These are phyloP conservation scores for barley (Hordeum vulgare) DNA, from an alignment of 176 grass and related monocot genomes.

Conservation along the genomic window MorexV3_pseudomolecules_assembly NC_058519.1:71014265-71014764, in stretches of 20 bases:
- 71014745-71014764: slow-evolving; percentile 48
- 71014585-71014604: slow-evolving; percentile 16
- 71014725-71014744: slow-evolving; percentile 49
- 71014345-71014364: neutral
- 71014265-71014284: slow-evolving; percentile 68
- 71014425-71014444: neutral
- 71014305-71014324: neutral
- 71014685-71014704: slow-evolving; percentile 41
- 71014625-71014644: slow-evolving; percentile 16
- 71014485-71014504: slow-evolving; percentile 11
- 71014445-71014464: slow-evolving; percentile 38
- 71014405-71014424: neutral
- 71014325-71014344: neutral
- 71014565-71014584: slow-evolving; percentile 13
- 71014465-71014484: slow-evolving; percentile 39
- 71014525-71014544: slow-evolving; percentile 19
- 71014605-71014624: slow-evolving; percentile 35
- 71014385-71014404: neutral
- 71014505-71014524: slow-evolving; percentile 31
- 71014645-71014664: slow-evolving; percentile 7
- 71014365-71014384: slow-evolving; percentile 5
- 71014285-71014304: too few species aligned
- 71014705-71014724: slow-evolving; percentile 25
- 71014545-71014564: slow-evolving; percentile 5
- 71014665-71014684: neutral